Percentiles rank a stretch among this genome's conserved stretches.
Conservation (phyloP, 208 protist genomes). For the Crithidia brevicula region DNA sequence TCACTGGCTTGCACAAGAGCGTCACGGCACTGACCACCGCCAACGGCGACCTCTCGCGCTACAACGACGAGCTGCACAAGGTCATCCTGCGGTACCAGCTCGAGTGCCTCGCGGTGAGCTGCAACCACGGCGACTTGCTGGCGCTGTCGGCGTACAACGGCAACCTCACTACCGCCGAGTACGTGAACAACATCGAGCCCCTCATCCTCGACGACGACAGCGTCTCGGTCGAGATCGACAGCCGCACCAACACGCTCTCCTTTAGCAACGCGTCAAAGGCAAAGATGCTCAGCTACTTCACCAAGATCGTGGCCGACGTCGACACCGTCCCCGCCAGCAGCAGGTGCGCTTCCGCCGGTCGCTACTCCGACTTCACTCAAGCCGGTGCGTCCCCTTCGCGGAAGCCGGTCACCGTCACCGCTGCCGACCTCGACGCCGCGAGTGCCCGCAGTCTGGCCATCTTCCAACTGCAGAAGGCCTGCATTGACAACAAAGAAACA, state of each 20-base stretch:
- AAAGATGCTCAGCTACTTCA: constrained; percentile 61
- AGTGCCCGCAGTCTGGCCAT: constrained; percentile 43
- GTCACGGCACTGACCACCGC: constrained; percentile 26
- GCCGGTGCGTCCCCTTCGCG: constrained; percentile 23
- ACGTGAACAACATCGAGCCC: constrained; percentile 67
- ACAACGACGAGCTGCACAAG: constrained; percentile 32
- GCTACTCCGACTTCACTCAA: constrained; percentile 26
- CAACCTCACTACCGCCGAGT: constrained; percentile 48
- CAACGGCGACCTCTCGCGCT: constrained; percentile 30
- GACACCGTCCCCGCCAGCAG: constrained; percentile 34
- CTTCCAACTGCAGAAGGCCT: constrained; percentile 47
- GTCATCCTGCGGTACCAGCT: constrained; percentile 71
- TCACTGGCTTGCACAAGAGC: constrained; percentile 32
- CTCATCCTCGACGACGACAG: constrained; percentile 63
- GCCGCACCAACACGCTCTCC: constrained; percentile 61
- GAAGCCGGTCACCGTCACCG: constrained; percentile 20
- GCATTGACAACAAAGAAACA: constrained; percentile 45
- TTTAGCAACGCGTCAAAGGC: constrained; percentile 68
- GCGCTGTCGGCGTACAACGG: constrained; percentile 46
- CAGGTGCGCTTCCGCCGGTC: constrained; percentile 18
- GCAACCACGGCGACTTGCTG: constrained; percentile 48
- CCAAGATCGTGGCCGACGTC: constrained; percentile 33
- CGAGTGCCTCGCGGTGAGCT: constrained; percentile 46
- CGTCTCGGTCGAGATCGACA: constrained; percentile 74
- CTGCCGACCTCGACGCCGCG: constrained; percentile 47